Evolutionary conservation across 371 early-diverging fungal genomes (phyloP), one percentile per base, ranked within the genome.

Genomic region (Actinomortierella wolfii): DNA sequence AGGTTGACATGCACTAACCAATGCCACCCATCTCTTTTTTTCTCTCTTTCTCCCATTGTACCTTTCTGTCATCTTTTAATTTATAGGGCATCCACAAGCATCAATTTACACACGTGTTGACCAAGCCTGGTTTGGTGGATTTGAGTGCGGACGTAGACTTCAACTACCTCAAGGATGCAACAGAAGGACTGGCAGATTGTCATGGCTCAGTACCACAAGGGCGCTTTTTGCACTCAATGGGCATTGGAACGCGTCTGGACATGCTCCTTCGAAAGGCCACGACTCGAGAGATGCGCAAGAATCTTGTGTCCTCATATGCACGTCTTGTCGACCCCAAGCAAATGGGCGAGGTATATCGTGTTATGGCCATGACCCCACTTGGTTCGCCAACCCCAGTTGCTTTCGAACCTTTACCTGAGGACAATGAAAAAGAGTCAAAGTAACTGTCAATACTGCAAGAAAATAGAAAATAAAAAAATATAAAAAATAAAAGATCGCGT

Each of bases 111-210:
- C 79, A 90, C 71, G 87, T 92, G 0, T 83, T 97, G 55, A 83
- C 81, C 26, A 66, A 78, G 21, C 97, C 97, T 1, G 98, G 98
- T 3, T 84, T 85, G 14, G 84, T 89, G 21, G 98, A 98, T 82
- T 76, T 98, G 24, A 95, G 93, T 56, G 93, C 91, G 0, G 94
- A 98, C 77, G 97, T 98, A 0, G 94, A 98, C 70, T 98, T 97
- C 76, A 68, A 84, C 23, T 84, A 89, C 53, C 64, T 98, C 45
- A 82, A 84, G 45, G 71, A 83, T 18, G 88, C 90, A 0, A 83
- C 86, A 40, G 59, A 61, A 17, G 80, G 76, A 49, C 68, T 84
- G 56, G 86, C 84, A 4, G 59, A 67, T 18, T 76, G 86, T 39
- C 84, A 85, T 76, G 97, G 96, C 0, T 94, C 96, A 4, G 75